Base-by-base conservation (phyloP, 495 filamentous ascomycete species). In the Ramalina peruviana region DNA sequence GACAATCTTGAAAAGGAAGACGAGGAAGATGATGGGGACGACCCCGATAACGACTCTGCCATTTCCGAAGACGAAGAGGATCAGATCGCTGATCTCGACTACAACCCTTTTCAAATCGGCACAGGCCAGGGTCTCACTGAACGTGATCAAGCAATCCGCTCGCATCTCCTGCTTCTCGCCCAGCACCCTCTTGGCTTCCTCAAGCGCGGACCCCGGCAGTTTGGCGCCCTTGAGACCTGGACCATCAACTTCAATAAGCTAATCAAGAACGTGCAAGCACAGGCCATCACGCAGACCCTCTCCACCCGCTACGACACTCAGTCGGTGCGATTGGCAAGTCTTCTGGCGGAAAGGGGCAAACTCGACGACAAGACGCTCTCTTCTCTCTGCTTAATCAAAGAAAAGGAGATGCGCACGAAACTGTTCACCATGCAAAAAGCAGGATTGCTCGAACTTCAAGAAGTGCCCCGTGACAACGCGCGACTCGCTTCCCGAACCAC, bases 311-410 rank as follows among this genome's bases (percentile, higher is more conserved):
- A 83, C 47, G 88, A 85, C n/a, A 71, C 75, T 16, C 70, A 80
- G 43, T 88, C 86, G 3, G 70, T 83, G 4, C 85, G 89, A 4
- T 72, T 97, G 4, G 70, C 86, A 41, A 82, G 85, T 23, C 84
- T 97, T 37, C 76, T 97, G 15, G 76, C 82, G 39, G 79, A 80
- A 44, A 85, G 88, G 57, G 93, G 92, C 20, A 93, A 90, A 63
- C 69, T 96, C 15, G 89, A 95, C 52, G 92, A 99, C 62, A 94
- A 92, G 60, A 78, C 80, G 37, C 66, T 95, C 9, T 75, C 81
- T 26, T 78, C 78, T 36, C 70, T 86, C 49, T 81, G 79, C 48
- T 72, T 97, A 49, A 75, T 94, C 54, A 79, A 78, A 21, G 83
- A 86, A 58, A 81, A 85, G 46, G 82, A 92, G 41, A 71, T 94